Base-by-base conservation (phyloP, 352 stramenopile species). In the Phytophthora macrochlamydospora region DNA sequence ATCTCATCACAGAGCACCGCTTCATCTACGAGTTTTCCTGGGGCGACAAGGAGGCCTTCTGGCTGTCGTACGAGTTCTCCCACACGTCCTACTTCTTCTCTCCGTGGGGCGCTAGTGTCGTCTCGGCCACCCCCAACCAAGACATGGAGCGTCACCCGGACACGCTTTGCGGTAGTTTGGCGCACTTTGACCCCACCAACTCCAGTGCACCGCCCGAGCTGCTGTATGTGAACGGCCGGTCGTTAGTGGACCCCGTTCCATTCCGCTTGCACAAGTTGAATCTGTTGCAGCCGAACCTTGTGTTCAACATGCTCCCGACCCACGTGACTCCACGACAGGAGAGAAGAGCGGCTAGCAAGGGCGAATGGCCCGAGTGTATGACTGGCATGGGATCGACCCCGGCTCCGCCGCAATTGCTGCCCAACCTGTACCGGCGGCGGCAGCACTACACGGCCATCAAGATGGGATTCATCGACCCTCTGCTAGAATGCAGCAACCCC, bases 41-140 rank as follows among this genome's bases (percentile, higher is more conserved):
- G 60, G 82, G 83, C 7, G 83, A 91, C 69, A 92, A 92, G 55
- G 85, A 94, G 45, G 53, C 78, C 0, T 92, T 92, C 50, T 94
- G 85, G 85, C 51, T 94, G n/a, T 75, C 83, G 35, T 92, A 73
- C 56, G 79, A 88, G 62, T 77, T 91, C 24, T 71, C 75, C 0
- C 72, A 85, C 28, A 56, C 49, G 1, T 38, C 70, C 13, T 94
- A 91, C 51, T 75, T 79, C 40, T 92, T 92, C 65, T 91, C 81
- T 2, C 83, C 83, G 1, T 90, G 75, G 77, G 79, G 81, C 0
- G 77, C 83, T 28, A 83, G 76, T 7, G 76, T 81, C 42, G 67
- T 91, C 8, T 77, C 82, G 3, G 69, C 72, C 1, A 63, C 65
- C 1, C 31, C 83, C n/a, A 88, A 86, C 54, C 49, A 79, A 13